Percentiles rank a stretch among this genome's conserved stretches.
phyloP scores from a whole-genome alignment of 768 basidiomycete genomes.

The Solioccasus polychromus region DNA sequence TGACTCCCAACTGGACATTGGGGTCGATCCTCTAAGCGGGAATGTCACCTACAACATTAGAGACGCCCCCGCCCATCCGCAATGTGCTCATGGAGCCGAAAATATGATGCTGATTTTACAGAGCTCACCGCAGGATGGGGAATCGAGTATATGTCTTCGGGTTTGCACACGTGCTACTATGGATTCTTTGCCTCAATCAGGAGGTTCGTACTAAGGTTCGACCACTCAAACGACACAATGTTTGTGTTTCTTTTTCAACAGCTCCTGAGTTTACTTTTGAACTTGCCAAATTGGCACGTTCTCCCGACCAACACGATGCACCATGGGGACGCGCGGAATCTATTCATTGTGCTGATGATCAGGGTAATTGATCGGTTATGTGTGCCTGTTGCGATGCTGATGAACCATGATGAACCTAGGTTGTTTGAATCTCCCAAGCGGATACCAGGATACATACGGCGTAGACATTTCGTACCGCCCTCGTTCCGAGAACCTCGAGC shows the following conservation, averaged over 20 bases:
- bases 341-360: background rate
- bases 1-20: background rate
- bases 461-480: background rate
- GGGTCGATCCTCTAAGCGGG: constrained; percentile 1
- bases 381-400: background rate
- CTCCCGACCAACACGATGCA: background rate
- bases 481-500: background rate
- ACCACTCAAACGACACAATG: background rate
- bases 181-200: background rate
- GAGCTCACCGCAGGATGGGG: background rate
- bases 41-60: background rate
- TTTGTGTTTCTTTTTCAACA: background rate
- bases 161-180: background rate
- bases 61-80: background rate
- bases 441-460: background rate
- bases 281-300: background rate
- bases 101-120: background rate
- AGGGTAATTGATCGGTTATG: background rate
- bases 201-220: background rate
- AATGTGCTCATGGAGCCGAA: background rate
- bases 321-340: background rate
- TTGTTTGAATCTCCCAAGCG: background rate
- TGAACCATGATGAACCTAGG: background rate
- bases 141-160: background rate
- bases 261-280: background rate